Evolutionary conservation across 2,329 filamentous ascomycete species (phyloP).

Genomic region (Penicillium corylophilum): DNA sequence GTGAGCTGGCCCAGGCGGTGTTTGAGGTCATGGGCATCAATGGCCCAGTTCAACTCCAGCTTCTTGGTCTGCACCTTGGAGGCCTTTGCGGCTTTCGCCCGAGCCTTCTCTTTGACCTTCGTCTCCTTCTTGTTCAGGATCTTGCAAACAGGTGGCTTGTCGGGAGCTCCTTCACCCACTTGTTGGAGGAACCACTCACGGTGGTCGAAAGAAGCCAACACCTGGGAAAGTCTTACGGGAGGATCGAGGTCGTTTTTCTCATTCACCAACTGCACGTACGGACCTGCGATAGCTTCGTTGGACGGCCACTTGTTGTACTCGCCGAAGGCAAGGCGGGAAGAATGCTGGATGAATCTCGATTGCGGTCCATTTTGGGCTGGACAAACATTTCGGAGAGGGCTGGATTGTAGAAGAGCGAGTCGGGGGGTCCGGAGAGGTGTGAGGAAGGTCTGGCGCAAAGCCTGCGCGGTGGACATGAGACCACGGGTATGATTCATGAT

Average conservation of each 20-base stretch:
- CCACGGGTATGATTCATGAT: slow-evolving; percentile 35
- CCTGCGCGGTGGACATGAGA: slow-evolving; percentile 33
- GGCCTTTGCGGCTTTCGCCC: slow-evolving; percentile 40
- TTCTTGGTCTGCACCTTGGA: slow-evolving; percentile 59
- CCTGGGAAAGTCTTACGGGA: slow-evolving; percentile 28
- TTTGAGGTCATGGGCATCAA: slow-evolving; percentile 71
- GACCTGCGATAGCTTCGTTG: slow-evolving; percentile 34
- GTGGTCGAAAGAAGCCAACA: slow-evolving; percentile 49
- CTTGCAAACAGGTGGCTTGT: slow-evolving; percentile 64
- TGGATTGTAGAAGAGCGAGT: slow-evolving; percentile 9
- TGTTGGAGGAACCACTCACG: slow-evolving; percentile 53
- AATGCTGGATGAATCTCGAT: slow-evolving; percentile 18
- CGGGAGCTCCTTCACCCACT: slow-evolving; percentile 38
- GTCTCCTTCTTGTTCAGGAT: slow-evolving; percentile 54
- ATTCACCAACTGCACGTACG: slow-evolving; percentile 36
- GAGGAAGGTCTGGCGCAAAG: slow-evolving; percentile 32
- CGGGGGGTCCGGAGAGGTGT: slow-evolving; percentile 18
- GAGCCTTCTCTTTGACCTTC: slow-evolving; percentile 18
- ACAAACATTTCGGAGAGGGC: slow-evolving; percentile 1
- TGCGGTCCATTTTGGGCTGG: slow-evolving; percentile 8
- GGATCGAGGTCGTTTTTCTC: slow-evolving; percentile 32
- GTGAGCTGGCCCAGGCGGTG: slow-evolving; percentile 67
- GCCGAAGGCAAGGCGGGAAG: slow-evolving; percentile 7
- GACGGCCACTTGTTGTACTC: slow-evolving; percentile 16
- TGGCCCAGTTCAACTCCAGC: slow-evolving; percentile 89